phyloP scores from a whole-genome alignment of 2,329 filamentous ascomycete genomes.

The Aspergillus sp. region DNA sequence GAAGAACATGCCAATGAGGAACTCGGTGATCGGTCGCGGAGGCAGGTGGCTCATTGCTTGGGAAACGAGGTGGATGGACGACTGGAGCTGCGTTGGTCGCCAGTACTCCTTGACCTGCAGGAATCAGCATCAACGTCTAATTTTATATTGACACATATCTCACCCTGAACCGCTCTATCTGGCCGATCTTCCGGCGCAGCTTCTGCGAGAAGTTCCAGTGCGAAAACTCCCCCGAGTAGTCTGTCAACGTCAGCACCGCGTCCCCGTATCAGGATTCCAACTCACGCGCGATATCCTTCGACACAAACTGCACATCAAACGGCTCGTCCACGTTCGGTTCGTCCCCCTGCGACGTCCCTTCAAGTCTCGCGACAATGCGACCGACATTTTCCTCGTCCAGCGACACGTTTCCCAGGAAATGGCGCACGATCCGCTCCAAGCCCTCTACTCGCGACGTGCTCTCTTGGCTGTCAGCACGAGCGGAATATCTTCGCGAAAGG shows the following conservation, averaged over 20 bases:
- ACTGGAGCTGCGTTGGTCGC: slow-evolving; percentile 31
- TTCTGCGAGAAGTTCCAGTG: slow-evolving; percentile 39
- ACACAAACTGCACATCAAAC: too few species aligned
- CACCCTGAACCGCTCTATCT: background rate
- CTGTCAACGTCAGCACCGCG: slow-evolving; percentile 9
- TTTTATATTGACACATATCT: background rate
- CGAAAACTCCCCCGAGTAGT: slow-evolving; percentile 40
- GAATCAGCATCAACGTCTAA: background rate
- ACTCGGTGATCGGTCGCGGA: slow-evolving; percentile 32
- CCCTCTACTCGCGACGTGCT: too few species aligned
- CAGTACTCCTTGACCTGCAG: slow-evolving; percentile 28
- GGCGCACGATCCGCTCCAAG: too few species aligned
- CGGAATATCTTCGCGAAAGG: too few species aligned
- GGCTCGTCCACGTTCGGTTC: too few species aligned
- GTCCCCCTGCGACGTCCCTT: too few species aligned
- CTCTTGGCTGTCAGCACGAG: too few species aligned
- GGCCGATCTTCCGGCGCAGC: slow-evolving; percentile 21
- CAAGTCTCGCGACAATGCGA: too few species aligned
- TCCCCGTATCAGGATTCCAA: too few species aligned
- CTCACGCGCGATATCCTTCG: background rate
- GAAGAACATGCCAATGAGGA: slow-evolving; percentile 33
- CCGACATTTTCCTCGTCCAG: too few species aligned
- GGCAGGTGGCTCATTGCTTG: slow-evolving; percentile 29
- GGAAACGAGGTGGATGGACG: slow-evolving; percentile 24
- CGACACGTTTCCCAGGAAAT: too few species aligned